Evolutionary conservation across 2,329 filamentous ascomycete genomes (phyloP), one percentile per base, ranked within the genome.

Genomic region (Cladophialophora exuberans): DNA sequence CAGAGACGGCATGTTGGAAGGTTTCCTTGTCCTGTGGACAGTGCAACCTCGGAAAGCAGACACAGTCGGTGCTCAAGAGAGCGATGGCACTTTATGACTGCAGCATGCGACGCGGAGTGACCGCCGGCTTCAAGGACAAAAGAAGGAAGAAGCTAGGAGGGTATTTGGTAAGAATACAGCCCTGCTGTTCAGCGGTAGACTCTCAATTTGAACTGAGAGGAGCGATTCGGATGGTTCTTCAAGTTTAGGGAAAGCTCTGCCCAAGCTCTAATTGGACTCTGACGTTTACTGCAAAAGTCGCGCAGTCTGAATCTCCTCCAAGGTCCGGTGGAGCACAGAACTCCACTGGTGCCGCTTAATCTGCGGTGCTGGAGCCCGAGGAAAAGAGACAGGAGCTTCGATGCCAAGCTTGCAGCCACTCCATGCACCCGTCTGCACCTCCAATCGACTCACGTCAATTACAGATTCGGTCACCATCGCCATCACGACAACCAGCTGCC

Each of bases 391-490:
- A 22, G 36, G 36, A 51, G 48, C 48, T 51, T 51, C 25, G 46
- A 28, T 23, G 59, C 59, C 43, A 57, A 62, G 55, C 53, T 54
- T 30, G 39, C 42, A n/a, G n/a, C n/a, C n/a, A n/a, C n/a, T n/a
- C n/a, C 31, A 42, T 20, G 28, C 11, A 22, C 59, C 31, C 22
- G 33, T 45, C 38, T 52, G 42, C 49, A 57, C 49, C 55, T 57
- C 59, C 59, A 61, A 61, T 57, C 59, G 54, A 60, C 54, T 50
- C 47, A 41, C 36, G 31, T 41, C 33, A 51, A 57, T 60, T 60
- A 57, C 58, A 57, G 41, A 60, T 56, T 55, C 33, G 33, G 43
- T 36, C 13, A 42, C 44, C 20, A 45, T 23, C 46, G 26, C 26
- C 44, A 42, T 22, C 44, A 31, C 30, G 5, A 43, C 26, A 10